Conservation (phyloP, 306 rosid genomes). For the Rosa multiflora region DNA sequence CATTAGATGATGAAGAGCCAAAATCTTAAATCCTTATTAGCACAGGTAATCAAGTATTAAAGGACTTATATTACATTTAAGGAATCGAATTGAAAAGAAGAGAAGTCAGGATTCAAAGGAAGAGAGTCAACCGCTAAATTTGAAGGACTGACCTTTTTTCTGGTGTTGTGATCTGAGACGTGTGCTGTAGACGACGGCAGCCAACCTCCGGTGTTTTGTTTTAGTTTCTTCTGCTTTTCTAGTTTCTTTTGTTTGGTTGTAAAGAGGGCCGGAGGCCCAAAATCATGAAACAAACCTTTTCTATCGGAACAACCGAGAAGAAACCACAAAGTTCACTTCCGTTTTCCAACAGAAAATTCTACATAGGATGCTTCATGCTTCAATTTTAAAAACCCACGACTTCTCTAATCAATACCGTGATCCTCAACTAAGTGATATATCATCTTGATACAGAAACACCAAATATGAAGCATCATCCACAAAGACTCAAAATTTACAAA, state of each 20-base stretch:
- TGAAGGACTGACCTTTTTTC: conserved; percentile 4
- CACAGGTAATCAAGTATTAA: neutral
- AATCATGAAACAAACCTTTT: too few species aligned
- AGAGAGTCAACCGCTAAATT: neutral
- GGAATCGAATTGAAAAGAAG: neutral
- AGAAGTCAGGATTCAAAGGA: neutral
- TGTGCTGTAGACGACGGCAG: neutral
- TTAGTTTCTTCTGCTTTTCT: neutral
- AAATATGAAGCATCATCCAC: neutral
- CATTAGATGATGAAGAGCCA: neutral
- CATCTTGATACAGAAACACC: neutral
- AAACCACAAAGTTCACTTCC: conserved; percentile 29
- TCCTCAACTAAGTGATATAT: neutral
- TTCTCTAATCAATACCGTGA: neutral
- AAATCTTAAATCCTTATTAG: neutral
- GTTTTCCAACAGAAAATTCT: too few species aligned
- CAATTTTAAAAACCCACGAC: neutral
- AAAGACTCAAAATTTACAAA: neutral
- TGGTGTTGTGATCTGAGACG: neutral
- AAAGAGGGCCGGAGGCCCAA: too few species aligned
- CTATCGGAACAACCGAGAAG: neutral
- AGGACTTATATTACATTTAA: neutral
- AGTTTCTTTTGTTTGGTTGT: too few species aligned
- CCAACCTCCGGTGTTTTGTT: neutral
- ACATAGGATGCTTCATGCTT: neutral